These are phyloP conservation scores for Protomyces macrosporus DNA, from an alignment of 1,139 yeast species.

Conservation along the genomic window DNA sequence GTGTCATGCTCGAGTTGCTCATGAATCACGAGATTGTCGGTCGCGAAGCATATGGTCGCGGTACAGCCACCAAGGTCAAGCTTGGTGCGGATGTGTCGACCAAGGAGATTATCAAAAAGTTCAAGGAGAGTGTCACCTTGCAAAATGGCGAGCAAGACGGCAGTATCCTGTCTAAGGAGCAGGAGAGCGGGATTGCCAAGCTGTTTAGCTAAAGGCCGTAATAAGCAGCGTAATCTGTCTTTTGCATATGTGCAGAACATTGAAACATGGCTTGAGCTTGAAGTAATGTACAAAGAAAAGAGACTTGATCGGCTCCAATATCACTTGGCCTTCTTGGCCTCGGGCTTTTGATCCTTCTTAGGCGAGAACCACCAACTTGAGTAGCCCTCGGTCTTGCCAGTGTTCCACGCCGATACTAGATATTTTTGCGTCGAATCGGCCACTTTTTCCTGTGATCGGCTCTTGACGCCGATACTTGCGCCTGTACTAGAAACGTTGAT, in stretches of 20 bases:
- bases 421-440: conserved; percentile 11
- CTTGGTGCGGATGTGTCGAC: conserved; percentile 19
- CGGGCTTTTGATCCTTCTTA: neutral
- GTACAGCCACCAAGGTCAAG: neutral
- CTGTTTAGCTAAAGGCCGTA: neutral
- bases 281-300: neutral
- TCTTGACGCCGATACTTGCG: conserved; percentile 20
- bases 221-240: neutral
- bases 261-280: neutral
- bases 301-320: neutral
- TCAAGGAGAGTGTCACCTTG: conserved; percentile 14
- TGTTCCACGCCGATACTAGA: conserved; percentile 9
- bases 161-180: conserved; percentile 12
- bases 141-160: conserved; percentile 10
- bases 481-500: conserved; percentile 3
- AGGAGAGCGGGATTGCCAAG: conserved; percentile 24
- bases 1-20: conserved; percentile 17
- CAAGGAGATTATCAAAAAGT: conserved; percentile 22
- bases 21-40: conserved; percentile 19
- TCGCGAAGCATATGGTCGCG: conserved; percentile 22
- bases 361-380: neutral
- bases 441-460: conserved; percentile 2
- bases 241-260: too few relatives aligned
- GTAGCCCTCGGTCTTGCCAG: conserved; percentile 1
- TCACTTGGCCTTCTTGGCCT: neutral